phyloP scores from a whole-genome alignment of 805 yeast genomes.

The Kregervanrija delftensis region DNA sequence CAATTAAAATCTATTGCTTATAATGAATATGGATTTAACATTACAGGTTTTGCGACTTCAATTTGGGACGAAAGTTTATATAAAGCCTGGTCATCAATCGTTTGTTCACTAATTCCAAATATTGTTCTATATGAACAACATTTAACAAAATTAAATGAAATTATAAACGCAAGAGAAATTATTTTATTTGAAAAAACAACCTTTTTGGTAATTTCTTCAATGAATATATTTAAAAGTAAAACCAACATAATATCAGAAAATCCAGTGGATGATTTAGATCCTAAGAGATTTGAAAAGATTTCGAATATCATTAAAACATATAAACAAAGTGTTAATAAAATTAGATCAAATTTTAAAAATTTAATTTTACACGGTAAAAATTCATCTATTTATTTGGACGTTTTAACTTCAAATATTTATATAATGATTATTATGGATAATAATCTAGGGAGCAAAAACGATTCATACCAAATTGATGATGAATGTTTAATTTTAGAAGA shows the following conservation, averaged over 20 bases:
- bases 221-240: slow-evolving; percentile 27
- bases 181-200: slow-evolving; percentile 91
- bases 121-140: slow-evolving; percentile 74
- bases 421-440: slow-evolving; percentile 32
- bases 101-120: slow-evolving; percentile 90
- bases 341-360: slow-evolving; percentile 78
- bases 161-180: slow-evolving; percentile 81
- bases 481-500: slow-evolving; percentile 29
- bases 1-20: slow-evolving; percentile 65
- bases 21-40: slow-evolving; percentile 52
- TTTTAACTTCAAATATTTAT: slow-evolving; percentile 30
- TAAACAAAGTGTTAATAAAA: slow-evolving; percentile 83
- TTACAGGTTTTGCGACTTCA: slow-evolving; percentile 88
- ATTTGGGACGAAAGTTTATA: slow-evolving; percentile 96
- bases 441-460: slow-evolving; percentile 4
- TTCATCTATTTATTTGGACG: slow-evolving; percentile 30
- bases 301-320: slow-evolving; percentile 90
- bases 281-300: slow-evolving; percentile 89
- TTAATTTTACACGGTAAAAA: slow-evolving; percentile 55
- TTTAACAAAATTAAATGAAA: slow-evolving; percentile 61
- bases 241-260: slow-evolving; percentile 6
- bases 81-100: slow-evolving; percentile 96
- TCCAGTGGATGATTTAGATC: slow-evolving; percentile 46
- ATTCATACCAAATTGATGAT: slow-evolving; percentile 22
- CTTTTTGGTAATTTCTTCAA: slow-evolving; percentile 69